Evolutionary conservation across 148 eudicot genomes (phyloP).

Genomic region (Spergularia marina): DNA sequence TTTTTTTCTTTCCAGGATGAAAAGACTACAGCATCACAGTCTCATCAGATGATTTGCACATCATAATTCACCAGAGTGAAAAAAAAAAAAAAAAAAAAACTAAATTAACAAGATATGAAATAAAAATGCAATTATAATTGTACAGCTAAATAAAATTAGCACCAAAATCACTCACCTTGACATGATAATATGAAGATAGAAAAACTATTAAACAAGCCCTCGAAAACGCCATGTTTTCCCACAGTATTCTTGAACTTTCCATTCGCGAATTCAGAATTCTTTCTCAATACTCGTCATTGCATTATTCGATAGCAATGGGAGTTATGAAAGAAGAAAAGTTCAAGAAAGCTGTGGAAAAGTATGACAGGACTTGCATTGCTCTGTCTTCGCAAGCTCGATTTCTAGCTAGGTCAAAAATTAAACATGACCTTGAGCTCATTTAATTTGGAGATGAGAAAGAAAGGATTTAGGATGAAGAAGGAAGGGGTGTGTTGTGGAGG

Average conservation of each 20-base stretch:
- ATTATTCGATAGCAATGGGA: neutral
- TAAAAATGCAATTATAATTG: too few species aligned
- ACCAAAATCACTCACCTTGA: neutral
- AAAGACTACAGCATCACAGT: constrained; percentile 9
- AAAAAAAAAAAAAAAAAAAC: too few species aligned
- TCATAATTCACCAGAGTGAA: neutral
- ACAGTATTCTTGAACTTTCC: constrained; percentile 72
- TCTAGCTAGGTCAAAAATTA: neutral
- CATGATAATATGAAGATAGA: neutral
- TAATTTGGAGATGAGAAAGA: neutral
- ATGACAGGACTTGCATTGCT: constrained; percentile 43
- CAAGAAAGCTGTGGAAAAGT: constrained; percentile 95
- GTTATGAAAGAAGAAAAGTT: constrained; percentile 36
- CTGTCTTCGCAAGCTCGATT: neutral
- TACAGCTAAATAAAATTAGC: too few species aligned
- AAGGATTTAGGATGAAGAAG: too few species aligned
- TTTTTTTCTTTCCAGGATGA: neutral
- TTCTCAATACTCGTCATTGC: neutral
- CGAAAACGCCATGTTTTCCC: constrained; percentile 57
- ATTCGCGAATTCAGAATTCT: neutral
- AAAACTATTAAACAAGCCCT: constrained; percentile 28
- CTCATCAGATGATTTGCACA: neutral
- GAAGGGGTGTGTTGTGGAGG: neutral
- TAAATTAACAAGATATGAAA: too few species aligned
- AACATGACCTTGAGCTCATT: neutral